phyloP scores from a whole-genome alignment of 257 asterid species.

The Nicotiana paniculata region DNA sequence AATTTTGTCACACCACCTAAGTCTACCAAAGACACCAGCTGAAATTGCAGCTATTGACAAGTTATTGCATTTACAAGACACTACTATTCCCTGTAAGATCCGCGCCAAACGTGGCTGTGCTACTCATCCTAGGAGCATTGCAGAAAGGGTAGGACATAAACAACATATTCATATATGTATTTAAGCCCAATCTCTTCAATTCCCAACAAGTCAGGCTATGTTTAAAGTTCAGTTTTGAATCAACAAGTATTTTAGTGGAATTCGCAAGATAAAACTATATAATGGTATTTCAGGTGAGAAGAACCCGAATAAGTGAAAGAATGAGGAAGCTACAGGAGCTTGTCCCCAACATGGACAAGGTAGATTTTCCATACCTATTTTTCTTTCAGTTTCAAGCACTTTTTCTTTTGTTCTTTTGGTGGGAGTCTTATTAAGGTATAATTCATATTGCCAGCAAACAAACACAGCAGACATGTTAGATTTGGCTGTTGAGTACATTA shows the following conservation, averaged over 20 bases:
- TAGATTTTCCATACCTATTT: conserved; percentile 4
- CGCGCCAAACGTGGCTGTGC: conserved; percentile 97
- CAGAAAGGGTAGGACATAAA: conserved; percentile 64
- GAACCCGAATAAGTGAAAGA: conserved; percentile 86
- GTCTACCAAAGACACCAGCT: conserved; percentile 57
- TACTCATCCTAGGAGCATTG: conserved; percentile 93
- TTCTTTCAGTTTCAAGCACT: conserved; percentile 27
- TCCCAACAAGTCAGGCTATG: not conserved
- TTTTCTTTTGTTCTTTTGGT: not conserved
- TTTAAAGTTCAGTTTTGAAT: not conserved
- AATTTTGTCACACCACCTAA: conserved; percentile 51
- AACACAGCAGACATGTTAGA: conserved; percentile 93
- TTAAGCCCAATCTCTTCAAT: conserved; percentile 27
- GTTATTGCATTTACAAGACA: conserved; percentile 55
- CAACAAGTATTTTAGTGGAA: not conserved
- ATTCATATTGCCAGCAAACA: conserved; percentile 64
- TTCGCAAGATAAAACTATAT: not conserved
- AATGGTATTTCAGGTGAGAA: conserved; percentile 49
- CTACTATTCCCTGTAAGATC: conserved; percentile 65
- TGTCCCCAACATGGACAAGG: conserved; percentile 97
- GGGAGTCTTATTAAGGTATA: not conserved
- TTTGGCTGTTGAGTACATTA: conserved; percentile 85
- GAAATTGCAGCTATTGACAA: conserved; percentile 59
- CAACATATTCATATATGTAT: not conserved
- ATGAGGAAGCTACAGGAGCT: conserved; percentile 89